Evolutionary conservation across 768 basidiomycete genomes (phyloP).

Genomic region (Psilocybe cyanescens): DNA sequence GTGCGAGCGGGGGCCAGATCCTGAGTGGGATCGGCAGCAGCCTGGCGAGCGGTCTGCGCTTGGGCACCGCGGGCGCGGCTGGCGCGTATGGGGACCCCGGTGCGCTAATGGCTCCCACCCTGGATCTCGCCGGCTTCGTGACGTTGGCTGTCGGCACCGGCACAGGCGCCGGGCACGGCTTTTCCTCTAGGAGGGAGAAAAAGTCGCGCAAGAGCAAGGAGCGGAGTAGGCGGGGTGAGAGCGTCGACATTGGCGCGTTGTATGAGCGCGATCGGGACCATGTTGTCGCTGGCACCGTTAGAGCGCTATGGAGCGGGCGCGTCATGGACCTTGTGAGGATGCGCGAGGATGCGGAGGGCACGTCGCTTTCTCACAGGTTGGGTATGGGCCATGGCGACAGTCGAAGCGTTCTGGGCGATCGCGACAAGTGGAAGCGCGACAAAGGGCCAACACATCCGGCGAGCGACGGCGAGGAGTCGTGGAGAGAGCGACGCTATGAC

Average conservation of each 20-base stretch:
- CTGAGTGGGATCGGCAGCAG: slow-evolving; percentile 42
- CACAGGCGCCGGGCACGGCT: not conserved
- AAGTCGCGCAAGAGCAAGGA: slow-evolving; percentile 11
- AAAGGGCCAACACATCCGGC: slow-evolving; percentile 28
- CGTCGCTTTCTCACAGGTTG: not conserved
- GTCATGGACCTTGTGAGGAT: slow-evolving; percentile 38
- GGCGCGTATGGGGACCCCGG: slow-evolving; percentile 35
- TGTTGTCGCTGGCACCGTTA: slow-evolving; percentile 39
- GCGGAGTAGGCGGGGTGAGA: slow-evolving; percentile 31
- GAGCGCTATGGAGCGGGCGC: slow-evolving; percentile 49
- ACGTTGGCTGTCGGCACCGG: slow-evolving; percentile 11
- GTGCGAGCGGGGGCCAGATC: slow-evolving; percentile 36
- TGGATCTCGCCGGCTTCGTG: slow-evolving; percentile 42
- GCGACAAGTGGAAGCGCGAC: slow-evolving; percentile 21
- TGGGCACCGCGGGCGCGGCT: slow-evolving; percentile 20
- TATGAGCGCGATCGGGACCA: slow-evolving; percentile 32
- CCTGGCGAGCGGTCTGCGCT: slow-evolving; percentile 29
- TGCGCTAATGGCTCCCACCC: slow-evolving; percentile 47
- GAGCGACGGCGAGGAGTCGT: slow-evolving; percentile 46
- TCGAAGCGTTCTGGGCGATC: slow-evolving; percentile 2
- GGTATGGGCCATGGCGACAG: not conserved
- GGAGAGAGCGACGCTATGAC: slow-evolving; percentile 30
- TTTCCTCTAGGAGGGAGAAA: slow-evolving; percentile 10
- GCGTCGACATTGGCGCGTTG: slow-evolving; percentile 47
- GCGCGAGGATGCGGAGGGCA: slow-evolving; percentile 36